A percentile compares a stretch with the other conserved stretches of the same genome.
phyloP scores from a whole-genome alignment of 73 alveolate genomes.

The Paramecium octaurelia region DNA sequence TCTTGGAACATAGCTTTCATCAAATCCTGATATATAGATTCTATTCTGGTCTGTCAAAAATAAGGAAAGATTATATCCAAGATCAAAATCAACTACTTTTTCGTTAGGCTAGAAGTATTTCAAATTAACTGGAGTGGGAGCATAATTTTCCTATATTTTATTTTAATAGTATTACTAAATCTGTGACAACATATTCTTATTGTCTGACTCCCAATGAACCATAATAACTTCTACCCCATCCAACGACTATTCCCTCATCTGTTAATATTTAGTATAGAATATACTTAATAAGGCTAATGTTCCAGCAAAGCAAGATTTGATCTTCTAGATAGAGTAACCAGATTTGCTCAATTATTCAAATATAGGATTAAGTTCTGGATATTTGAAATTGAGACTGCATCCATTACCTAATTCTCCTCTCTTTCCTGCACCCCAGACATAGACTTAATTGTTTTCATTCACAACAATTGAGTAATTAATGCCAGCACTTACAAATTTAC shows the following conservation, averaged over 20 bases:
- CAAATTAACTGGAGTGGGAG: neutral
- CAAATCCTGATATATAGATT: neutral
- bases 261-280: neutral
- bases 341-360: neutral
- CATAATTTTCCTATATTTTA: neutral
- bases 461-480: neutral
- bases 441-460: neutral
- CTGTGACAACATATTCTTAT: constrained; percentile 48
- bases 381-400: neutral
- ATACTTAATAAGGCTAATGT: constrained; percentile 14
- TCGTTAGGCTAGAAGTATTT: neutral
- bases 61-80: constrained; percentile 5
- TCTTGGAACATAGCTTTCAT: neutral
- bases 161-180: neutral
- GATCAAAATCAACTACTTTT: constrained; percentile 22
- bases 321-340: neutral
- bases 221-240: constrained; percentile 43
- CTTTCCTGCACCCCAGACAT: neutral
- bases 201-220: constrained; percentile 44
- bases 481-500: neutral
- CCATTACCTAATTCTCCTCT: constrained; percentile 46
- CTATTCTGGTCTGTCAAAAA: constrained; percentile 29
- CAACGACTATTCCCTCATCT: neutral
- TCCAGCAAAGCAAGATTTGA: constrained; percentile 1
- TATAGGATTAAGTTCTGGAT: constrained; percentile 7